Base-by-base conservation (phyloP, 192 early-diverging fungal genomes). In the Coemansia sp. region DNA sequence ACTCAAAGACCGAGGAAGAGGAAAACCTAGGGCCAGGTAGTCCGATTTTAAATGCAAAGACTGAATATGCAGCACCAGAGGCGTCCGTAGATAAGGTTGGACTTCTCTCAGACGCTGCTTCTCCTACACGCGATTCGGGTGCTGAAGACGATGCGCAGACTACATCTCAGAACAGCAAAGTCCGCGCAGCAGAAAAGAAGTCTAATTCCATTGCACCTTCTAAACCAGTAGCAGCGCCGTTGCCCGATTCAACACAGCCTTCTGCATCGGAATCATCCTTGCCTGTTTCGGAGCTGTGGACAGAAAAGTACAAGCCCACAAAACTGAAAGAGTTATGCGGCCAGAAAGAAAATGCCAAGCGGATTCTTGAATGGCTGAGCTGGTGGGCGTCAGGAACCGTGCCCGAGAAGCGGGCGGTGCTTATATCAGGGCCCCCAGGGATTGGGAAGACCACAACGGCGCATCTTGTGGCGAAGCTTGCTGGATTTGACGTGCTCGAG, bases 361-460 rank as follows among this genome's bases (percentile, higher is more conserved):
- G 76, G 25, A 80, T 99, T 19, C 65, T 81, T 10, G 76, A 59
- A 57, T 97, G 96, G 96, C 82, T 97, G 3, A 62, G 83, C 17
- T 71, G 72, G 23, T 97, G 95, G 95, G 89, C 76, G 20, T 39
- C 32, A 1, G 78, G 72, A 4, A 55, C 23, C 1, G 51, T 78
- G 27, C 63, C 70, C 5, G 68, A 74, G 2, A 39, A 57, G 36
- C 78, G 81, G 1, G 92, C 95, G 0, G 85, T 93, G 6, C 67
- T 99, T 17, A 84, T 99, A 3, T 94, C 94, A 32, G 98, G 98
- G 3, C 92, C 95, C 3, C 98, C 98, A 5, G 98, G 98, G 1
- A 93, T 99, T 39, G 98, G 98, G 50, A 99, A 99, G 75, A 98
- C 96, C 6, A 98, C 98, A 0, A 85, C 94, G 0, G 98, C 95